Evolutionary conservation across 2,329 filamentous ascomycete species (phyloP).

Genomic region (Aspergillus candidus): DNA sequence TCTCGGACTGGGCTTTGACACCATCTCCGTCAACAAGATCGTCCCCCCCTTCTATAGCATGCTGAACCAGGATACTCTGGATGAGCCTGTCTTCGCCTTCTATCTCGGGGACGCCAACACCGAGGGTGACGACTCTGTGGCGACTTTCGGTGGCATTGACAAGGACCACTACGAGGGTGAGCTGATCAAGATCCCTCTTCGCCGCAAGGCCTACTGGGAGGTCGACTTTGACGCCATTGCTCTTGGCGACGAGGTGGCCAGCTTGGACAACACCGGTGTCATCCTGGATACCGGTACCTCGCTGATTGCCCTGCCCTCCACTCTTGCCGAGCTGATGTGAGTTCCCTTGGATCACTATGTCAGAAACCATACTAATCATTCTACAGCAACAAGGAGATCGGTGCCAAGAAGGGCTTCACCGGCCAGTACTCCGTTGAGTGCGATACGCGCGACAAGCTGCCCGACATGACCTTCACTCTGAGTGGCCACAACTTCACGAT

Average conservation of each 20-base stretch:
- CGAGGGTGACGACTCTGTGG: conserved; percentile 72
- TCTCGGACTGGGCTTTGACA: conserved; percentile 86
- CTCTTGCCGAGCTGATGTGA: conserved; percentile 82
- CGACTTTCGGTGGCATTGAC: conserved; percentile 83
- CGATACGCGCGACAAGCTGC: conserved; percentile 70
- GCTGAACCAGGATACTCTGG: conserved; percentile 80
- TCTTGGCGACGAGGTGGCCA: conserved; percentile 76
- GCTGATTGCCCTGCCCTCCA: conserved; percentile 85
- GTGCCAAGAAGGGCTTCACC: conserved; percentile 95
- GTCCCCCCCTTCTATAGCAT: conserved; percentile 95
- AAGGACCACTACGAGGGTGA: conserved; percentile 76
- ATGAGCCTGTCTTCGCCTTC: conserved; percentile 92
- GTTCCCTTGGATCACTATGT: conserved; percentile 18
- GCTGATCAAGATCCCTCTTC: conserved; percentile 85
- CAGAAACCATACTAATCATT: conserved; percentile 8
- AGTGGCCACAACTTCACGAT: conserved; percentile 92
- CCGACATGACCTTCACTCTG: conserved; percentile 86
- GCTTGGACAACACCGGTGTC: conserved; percentile 89
- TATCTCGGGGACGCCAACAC: conserved; percentile 75
- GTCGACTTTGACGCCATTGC: conserved; percentile 90
- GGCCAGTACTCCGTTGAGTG: conserved; percentile 96
- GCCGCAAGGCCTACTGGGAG: conserved; percentile 99
- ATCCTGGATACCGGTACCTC: conserved; percentile 99
- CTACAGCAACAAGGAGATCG: conserved; percentile 79
- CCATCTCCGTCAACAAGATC: conserved; percentile 94